Evolutionary conservation across 108 stramenopile genomes (phyloP).

Genomic region (Stephanodiscus triporus): DNA sequence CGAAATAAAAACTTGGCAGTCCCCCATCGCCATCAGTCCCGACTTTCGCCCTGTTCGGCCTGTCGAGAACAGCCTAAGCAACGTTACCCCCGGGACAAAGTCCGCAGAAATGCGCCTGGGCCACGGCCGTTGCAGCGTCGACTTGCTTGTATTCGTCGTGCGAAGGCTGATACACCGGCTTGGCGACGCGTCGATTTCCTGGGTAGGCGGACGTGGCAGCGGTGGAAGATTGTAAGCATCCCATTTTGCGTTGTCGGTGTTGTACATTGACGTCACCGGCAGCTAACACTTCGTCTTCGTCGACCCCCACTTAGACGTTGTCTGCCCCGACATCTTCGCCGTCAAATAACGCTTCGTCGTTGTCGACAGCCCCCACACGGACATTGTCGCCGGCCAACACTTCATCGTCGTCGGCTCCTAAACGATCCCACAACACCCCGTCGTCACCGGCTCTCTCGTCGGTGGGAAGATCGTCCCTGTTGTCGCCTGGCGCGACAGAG

Average conservation of each 20-base stretch:
- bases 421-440: no score
- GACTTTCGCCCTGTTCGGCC: constrained; percentile 44
- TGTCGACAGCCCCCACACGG: no score
- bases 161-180: constrained; percentile 64
- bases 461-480: no score
- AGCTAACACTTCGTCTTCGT: no score
- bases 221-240: constrained; percentile 27
- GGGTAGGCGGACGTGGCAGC: constrained; percentile 54
- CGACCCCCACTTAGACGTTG: no score
- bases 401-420: no score
- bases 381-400: no score
- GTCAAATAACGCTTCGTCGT: no score
- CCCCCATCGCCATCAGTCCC: constrained; percentile 26
- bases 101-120: constrained; percentile 79
- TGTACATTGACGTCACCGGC: no score
- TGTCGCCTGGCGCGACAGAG: no score
- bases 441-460: no score
- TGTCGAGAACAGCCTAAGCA: constrained; percentile 67
- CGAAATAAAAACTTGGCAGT: constrained; percentile 63
- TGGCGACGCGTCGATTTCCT: constrained; percentile 61
- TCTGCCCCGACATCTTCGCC: no score
- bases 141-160: constrained; percentile 56
- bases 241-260: constrained; percentile 7
- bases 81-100: constrained; percentile 87
- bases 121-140: constrained; percentile 50